Evolutionary conservation across 2,329 filamentous ascomycete genomes (phyloP).

Genomic region (Eutypa lata): DNA sequence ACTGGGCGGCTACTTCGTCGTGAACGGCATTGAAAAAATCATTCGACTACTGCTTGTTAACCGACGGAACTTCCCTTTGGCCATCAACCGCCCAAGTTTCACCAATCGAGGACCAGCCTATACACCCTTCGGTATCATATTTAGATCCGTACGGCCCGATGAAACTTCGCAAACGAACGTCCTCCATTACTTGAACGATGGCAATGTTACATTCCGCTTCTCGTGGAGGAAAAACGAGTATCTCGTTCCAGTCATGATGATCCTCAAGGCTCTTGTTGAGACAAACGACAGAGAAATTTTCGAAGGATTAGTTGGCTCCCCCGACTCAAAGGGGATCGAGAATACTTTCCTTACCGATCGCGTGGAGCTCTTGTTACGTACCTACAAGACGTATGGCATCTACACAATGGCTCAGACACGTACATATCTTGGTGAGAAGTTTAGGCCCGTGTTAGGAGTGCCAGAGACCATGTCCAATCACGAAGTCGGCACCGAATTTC

Average conservation of each 20-base stretch:
- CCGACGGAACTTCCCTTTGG: constrained; percentile 90
- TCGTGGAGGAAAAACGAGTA: constrained; percentile 98
- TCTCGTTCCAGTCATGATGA: constrained; percentile 94
- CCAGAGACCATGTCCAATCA: constrained; percentile 82
- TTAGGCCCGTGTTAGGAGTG: constrained; percentile 81
- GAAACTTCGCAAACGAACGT: constrained; percentile 98
- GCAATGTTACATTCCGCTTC: constrained; percentile 95
- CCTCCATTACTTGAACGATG: constrained; percentile 91
- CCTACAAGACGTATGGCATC: constrained; percentile 86
- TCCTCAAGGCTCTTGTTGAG: constrained; percentile 89
- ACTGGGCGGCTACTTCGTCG: constrained; percentile 92
- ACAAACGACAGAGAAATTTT: constrained; percentile 97
- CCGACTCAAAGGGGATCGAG: constrained; percentile 71
- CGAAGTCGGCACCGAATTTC: constrained; percentile 85
- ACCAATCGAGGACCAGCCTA: constrained; percentile 82
- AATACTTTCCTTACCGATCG: constrained; percentile 95
- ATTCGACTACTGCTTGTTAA: constrained; percentile 89
- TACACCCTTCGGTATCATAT: constrained; percentile 84
- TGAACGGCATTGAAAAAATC: constrained; percentile 97
- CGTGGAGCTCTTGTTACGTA: constrained; percentile 85
- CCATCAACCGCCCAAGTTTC: constrained; percentile 88
- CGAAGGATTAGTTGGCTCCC: constrained; percentile 80
- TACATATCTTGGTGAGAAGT: constrained; percentile 85
- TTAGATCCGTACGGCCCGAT: constrained; percentile 91
- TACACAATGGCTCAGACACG: constrained; percentile 80